Evolutionary conservation across 169 alveolate species (phyloP).

Genomic region (Condylostoma magnum): DNA sequence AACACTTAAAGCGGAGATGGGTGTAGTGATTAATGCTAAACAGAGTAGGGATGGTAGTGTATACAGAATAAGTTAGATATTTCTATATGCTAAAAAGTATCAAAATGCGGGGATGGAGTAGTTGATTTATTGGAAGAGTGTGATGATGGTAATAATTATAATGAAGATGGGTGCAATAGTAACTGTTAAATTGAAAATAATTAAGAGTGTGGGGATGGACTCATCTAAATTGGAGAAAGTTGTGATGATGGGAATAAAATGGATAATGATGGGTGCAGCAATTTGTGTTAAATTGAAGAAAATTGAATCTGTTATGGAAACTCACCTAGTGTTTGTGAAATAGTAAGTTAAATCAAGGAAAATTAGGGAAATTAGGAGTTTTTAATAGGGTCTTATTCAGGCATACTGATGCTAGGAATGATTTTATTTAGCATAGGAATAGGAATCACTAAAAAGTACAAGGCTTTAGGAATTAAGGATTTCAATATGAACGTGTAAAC

Average conservation of each 20-base stretch:
- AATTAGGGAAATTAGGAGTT: no score
- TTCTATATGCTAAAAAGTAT: background rate
- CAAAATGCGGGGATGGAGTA: background rate
- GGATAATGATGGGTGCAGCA: conserved; percentile 42
- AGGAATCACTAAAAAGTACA: no score
- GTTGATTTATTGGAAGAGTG: background rate
- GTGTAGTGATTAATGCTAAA: conserved; percentile 28
- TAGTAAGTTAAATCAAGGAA: no score
- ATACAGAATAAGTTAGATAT: conserved; percentile 20
- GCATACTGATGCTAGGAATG: no score
- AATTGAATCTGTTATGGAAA: conserved; percentile 27
- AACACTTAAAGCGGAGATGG: conserved; percentile 37
- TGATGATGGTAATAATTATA: background rate
- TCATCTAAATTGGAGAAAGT: background rate
- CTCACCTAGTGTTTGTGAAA: no score
- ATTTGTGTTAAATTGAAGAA: conserved; percentile 35
- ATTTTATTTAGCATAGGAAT: no score
- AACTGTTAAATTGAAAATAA: conserved; percentile 29
- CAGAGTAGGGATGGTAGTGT: conserved; percentile 43
- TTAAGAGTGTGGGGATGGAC: conserved; percentile 50
- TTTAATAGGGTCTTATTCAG: no score
- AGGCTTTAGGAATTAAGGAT: no score
- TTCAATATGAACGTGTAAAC: no score
- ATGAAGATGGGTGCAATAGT: background rate
- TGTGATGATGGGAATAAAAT: conserved; percentile 55